Base-by-base conservation (phyloP, 176 grass and related monocot species). In the Hyparrhenia diplandra region DNA sequence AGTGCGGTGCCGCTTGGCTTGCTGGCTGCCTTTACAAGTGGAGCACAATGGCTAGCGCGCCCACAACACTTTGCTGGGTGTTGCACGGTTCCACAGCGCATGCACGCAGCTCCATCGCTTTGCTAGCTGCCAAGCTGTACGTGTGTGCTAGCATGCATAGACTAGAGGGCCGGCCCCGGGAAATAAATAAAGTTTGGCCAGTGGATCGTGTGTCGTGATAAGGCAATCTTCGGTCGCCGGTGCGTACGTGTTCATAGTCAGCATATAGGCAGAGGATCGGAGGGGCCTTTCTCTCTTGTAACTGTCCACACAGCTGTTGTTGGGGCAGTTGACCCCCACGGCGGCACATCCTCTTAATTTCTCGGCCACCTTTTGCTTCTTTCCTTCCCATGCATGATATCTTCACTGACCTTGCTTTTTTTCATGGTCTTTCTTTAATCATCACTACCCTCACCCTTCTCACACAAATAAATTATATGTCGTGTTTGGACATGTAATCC, bases 171-270 rank as follows among this genome's bases (percentile, higher is more conserved):
- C 31, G 31, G 31, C 4, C 4, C 31, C 31, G 31, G 31, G 4
- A 32, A 45, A 27, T 8, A 45, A 43, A 43, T 27, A 43, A 70
- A 45, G 39, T 42, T 40, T 69, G 67, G 67, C 13, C 45, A 21
- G n/a, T 34, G 71, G 24, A 74, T 55, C 30, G 71, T 54, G 71
- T 54, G 72, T 37, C 30, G 20, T 55, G 72, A 74, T 74, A 74
- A 57, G 72, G 72, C 72, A 57, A 74, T 74, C 30, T 74, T 36
- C 11, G n/a, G 14, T 23, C n/a, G 23, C 20, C 46, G 10, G 45
- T 34, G 46, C n/a, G 31, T 32, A 2, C 71, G 47, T 35, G 46
- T 29, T 34, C 45, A 51, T 73, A 74, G 46, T 45, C 71, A n/a
- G n/a, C n/a, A n/a, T n/a, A 32, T 13, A 13, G 42, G 42, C 37